Evolutionary conservation across 805 yeast species (phyloP).

Genomic region (Nakazawaea peltata): DNA sequence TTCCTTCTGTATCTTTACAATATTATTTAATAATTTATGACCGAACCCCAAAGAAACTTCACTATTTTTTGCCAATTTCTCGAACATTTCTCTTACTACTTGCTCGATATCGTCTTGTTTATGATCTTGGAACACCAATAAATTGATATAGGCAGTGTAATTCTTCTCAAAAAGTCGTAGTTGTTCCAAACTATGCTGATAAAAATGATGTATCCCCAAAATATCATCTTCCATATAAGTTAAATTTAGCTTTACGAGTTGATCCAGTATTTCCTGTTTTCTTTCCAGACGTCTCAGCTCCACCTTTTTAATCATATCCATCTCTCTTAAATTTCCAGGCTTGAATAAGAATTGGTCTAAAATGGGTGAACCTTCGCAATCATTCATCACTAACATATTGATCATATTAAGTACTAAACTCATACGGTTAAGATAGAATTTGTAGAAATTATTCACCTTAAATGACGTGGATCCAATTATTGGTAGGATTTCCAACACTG

Average conservation of each 20-base stretch:
- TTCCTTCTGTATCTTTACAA: neutral
- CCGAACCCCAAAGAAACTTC: no score
- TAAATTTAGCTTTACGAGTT: no score
- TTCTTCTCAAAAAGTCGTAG: conserved; percentile 22
- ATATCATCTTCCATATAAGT: conserved; percentile 24
- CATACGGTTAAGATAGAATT: conserved; percentile 3
- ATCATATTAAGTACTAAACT: neutral
- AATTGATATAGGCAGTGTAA: conserved; percentile 28
- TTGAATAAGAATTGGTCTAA: conserved; percentile 34
- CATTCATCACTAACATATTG: neutral
- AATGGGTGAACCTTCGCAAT: conserved; percentile 16
- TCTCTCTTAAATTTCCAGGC: conserved; percentile 16
- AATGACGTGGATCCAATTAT: conserved; percentile 13
- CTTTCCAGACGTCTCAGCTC: no score
- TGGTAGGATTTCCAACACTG: no score
- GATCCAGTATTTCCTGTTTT: no score
- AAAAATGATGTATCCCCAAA: conserved; percentile 37
- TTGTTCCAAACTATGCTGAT: conserved; percentile 38
- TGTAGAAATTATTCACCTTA: conserved; percentile 6
- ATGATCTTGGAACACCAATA: conserved; percentile 23
- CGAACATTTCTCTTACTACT: no score
- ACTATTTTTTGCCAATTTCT: no score
- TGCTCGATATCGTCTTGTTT: conserved; percentile 26
- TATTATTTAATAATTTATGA: no score
- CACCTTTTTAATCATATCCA: no score